Evolutionary conservation across 345 rosid genomes (phyloP).

Genomic region (Populus pruinosa): DNA sequence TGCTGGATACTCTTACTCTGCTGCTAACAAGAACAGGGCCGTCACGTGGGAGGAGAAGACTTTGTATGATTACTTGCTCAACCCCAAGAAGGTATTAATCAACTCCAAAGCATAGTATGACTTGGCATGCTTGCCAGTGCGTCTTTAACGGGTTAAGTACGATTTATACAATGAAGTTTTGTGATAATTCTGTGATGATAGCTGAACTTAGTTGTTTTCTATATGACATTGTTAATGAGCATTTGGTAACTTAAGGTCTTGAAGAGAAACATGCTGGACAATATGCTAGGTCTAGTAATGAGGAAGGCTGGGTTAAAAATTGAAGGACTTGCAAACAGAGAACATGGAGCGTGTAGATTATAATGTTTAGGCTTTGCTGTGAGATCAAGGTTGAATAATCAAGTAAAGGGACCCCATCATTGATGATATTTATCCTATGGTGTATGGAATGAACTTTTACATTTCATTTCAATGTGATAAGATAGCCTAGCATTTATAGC

Average conservation of each 20-base stretch:
- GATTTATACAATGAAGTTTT: background rate
- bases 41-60: conserved; percentile 90
- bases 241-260: background rate
- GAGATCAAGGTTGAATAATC: background rate
- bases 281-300: background rate
- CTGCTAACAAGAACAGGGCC: conserved; percentile 93
- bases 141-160: background rate
- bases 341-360: background rate
- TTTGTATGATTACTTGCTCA: conserved; percentile 82
- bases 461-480: background rate
- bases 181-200: background rate
- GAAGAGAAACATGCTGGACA: background rate
- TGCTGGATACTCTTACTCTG: conserved; percentile 82
- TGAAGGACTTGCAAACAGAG: background rate
- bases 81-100: conserved; percentile 81
- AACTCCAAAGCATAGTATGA: background rate
- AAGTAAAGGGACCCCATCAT: background rate
- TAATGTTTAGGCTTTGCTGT: background rate
- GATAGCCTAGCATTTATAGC: background rate
- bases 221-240: background rate
- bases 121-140: background rate
- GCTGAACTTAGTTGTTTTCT: background rate
- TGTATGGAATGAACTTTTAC: background rate
- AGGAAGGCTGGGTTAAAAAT: background rate
- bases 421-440: background rate